Percentiles rank a stretch among this genome's conserved stretches.
Conservation (phyloP, 2,329 filamentous ascomycete genomes). For the Hypoxylon sp. region DNA sequence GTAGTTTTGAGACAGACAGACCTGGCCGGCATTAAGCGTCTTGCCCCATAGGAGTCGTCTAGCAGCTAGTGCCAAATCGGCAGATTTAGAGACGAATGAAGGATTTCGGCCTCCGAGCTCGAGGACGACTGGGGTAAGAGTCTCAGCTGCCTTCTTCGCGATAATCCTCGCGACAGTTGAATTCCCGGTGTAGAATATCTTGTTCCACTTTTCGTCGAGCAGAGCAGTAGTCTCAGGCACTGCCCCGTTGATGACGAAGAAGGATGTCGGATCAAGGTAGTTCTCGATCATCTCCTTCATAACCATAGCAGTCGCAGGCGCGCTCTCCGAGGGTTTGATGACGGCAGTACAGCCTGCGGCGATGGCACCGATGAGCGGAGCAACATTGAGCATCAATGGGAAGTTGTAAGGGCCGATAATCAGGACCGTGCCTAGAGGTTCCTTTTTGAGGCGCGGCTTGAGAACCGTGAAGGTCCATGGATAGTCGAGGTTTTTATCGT, state of each 20-base stretch:
- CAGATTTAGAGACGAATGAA: conserved; percentile 87
- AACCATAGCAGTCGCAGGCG: conserved; percentile 81
- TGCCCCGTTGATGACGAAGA: conserved; percentile 82
- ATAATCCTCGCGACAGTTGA: conserved; percentile 85
- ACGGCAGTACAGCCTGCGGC: conserved; percentile 90
- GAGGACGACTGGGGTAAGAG: conserved; percentile 86
- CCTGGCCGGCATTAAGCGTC: conserved; percentile 85
- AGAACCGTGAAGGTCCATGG: conserved; percentile 75
- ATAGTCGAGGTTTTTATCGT: conserved; percentile 80
- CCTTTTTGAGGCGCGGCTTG: conserved; percentile 83
- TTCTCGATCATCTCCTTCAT: conserved; percentile 82
- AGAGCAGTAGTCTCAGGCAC: conserved; percentile 84
- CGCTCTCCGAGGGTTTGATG: conserved; percentile 89
- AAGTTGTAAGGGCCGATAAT: conserved; percentile 97
- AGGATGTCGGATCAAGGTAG: conserved; percentile 81
- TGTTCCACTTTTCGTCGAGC: conserved; percentile 93
- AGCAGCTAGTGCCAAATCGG: conserved; percentile 83
- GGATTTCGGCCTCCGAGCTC: conserved; percentile 95
- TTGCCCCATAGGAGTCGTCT: conserved; percentile 91
- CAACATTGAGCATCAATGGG: conserved; percentile 83
- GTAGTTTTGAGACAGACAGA: conserved; percentile 95
- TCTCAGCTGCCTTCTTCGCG: conserved; percentile 87
- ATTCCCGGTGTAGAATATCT: conserved; percentile 96
- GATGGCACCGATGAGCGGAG: conserved; percentile 88
- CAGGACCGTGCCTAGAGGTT: conserved; percentile 85